These are phyloP conservation scores for Syzygium aqueum DNA, from an alignment of 345 rosid species.

Conservation along the genomic window DNA sequence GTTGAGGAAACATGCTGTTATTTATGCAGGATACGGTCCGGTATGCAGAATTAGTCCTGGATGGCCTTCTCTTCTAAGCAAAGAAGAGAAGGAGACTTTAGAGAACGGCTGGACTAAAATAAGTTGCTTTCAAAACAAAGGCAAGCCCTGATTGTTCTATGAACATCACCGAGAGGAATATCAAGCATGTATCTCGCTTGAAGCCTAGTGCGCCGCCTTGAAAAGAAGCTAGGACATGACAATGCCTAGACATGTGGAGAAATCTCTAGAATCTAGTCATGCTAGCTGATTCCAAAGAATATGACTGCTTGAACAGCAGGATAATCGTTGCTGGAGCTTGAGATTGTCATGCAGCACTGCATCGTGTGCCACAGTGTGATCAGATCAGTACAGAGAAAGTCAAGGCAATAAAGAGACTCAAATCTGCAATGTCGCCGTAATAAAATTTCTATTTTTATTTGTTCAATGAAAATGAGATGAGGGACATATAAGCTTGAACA, in stretches of 20 bases:
- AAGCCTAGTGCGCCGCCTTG: not conserved
- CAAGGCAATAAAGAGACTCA: not conserved
- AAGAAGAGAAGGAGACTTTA: not conserved
- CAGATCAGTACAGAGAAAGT: not conserved
- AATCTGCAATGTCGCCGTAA: not conserved
- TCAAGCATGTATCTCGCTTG: not conserved
- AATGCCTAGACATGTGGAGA: not conserved
- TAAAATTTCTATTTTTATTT: not conserved
- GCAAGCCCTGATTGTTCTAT: not conserved
- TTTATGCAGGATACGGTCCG: not conserved
- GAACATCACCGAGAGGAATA: not conserved
- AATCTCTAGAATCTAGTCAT: not conserved
- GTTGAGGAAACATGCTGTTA: not conserved
- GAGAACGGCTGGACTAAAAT: not conserved
- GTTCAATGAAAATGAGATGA: not conserved
- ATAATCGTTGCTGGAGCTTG: not conserved
- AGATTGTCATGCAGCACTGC: not conserved
- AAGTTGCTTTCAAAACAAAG: not conserved
- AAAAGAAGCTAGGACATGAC: not conserved
- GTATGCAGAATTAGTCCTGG: not conserved
- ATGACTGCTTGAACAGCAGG: not conserved
- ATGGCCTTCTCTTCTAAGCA: not conserved
- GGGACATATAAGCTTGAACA: not conserved
- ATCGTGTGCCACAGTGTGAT: not conserved
- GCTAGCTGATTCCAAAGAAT: not conserved